Evolutionary conservation across 306 rosid genomes (phyloP).

Genomic region (Gastrolobium villosum): DNA sequence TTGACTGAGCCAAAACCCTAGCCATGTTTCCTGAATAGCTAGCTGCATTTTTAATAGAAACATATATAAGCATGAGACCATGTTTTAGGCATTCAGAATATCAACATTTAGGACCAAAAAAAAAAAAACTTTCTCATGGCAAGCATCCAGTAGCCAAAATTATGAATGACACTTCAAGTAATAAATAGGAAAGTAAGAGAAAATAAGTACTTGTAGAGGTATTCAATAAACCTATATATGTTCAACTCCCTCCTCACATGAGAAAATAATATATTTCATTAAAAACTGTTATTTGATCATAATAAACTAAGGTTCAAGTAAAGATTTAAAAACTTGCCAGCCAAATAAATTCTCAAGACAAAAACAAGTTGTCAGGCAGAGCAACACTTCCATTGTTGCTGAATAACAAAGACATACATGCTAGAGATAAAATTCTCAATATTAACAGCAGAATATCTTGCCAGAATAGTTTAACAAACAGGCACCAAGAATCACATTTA

Average conservation of each 20-base stretch:
- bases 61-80: slow-evolving; percentile 12
- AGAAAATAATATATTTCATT: neutral
- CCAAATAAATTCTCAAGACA: slow-evolving; percentile 7
- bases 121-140: neutral
- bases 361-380: slow-evolving; percentile 2
- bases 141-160: neutral
- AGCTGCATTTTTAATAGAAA: slow-evolving; percentile 49
- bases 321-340: neutral
- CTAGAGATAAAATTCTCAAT: neutral
- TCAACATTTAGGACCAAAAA: slow-evolving; percentile 1
- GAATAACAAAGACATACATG: neutral
- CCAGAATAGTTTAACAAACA: slow-evolving; percentile 18
- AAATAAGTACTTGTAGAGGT: neutral
- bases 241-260: slow-evolving; percentile 9
- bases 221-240: neutral
- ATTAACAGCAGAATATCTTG: neutral
- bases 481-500: neutral
- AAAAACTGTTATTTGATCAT: slow-evolving; percentile 8
- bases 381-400: neutral
- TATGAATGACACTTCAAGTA: slow-evolving; percentile 18
- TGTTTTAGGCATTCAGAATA: slow-evolving; percentile 14
- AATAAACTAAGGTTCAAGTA: neutral
- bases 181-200: neutral
- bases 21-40: slow-evolving; percentile 66
- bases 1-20: slow-evolving; percentile 84